Evolutionary conservation across 2,329 filamentous ascomycete genomes (phyloP).

Genomic region (Penicillium sumatraense): DNA sequence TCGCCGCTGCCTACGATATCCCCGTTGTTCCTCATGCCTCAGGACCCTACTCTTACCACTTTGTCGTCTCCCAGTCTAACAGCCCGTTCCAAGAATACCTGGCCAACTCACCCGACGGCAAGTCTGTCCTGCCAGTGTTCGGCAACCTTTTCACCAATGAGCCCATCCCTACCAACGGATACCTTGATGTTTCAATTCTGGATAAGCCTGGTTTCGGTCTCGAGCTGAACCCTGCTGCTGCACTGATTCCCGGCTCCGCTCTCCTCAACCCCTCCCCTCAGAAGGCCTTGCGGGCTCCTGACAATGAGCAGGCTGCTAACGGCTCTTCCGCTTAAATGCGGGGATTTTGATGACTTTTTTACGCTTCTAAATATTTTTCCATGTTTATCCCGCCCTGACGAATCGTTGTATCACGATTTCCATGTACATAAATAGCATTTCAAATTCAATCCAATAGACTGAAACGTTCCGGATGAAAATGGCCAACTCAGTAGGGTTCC

Average conservation of each 20-base stretch:
- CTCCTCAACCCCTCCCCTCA: constrained; percentile 70
- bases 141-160: constrained; percentile 90
- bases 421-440: constrained; percentile 27
- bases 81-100: constrained; percentile 96
- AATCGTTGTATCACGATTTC: constrained; percentile 12
- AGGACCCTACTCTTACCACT: constrained; percentile 94
- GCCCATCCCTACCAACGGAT: constrained; percentile 83
- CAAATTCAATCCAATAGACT: constrained; percentile 18
- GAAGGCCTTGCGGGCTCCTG: constrained; percentile 48
- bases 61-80: constrained; percentile 90
- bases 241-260: constrained; percentile 75
- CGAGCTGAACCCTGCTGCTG: constrained; percentile 80
- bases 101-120: constrained; percentile 88
- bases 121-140: constrained; percentile 88
- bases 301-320: constrained; percentile 29
- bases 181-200: constrained; percentile 75
- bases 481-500: neutral
- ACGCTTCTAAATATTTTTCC: constrained; percentile 3
- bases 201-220: constrained; percentile 92
- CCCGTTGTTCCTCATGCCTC: constrained; percentile 95
- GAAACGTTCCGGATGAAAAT: constrained; percentile 8
- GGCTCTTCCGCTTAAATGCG: constrained; percentile 17
- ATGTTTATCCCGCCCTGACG: constrained; percentile 8
- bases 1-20: constrained; percentile 91
- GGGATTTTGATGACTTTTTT: constrained; percentile 1